These are phyloP conservation scores for Neonectria punicea DNA, from an alignment of 2,329 filamentous ascomycete genomes.

Conservation along the genomic window DNA sequence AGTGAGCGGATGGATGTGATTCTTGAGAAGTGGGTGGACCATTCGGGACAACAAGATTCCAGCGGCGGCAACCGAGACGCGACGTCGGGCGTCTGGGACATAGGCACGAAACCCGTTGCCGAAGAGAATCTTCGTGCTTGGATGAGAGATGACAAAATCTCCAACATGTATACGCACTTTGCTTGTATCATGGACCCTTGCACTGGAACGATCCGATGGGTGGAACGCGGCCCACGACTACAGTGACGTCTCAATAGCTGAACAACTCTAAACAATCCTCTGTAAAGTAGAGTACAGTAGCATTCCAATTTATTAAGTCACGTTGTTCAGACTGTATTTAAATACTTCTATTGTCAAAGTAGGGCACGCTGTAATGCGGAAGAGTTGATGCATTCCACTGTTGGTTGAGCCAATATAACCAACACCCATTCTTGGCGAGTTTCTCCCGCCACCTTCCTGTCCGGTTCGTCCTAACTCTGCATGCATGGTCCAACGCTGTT, in stretches of 20 bases:
- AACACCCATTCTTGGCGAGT: neutral
- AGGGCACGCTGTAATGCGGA: neutral
- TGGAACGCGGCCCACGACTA: constrained; percentile 16
- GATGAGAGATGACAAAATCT: constrained; percentile 62
- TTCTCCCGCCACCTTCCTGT: neutral
- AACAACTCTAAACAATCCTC: neutral
- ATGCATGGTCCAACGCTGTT: neutral
- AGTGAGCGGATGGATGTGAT: constrained; percentile 14
- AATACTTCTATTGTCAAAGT: neutral
- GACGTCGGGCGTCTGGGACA: neutral
- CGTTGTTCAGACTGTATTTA: too few species aligned
- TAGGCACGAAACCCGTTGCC: constrained; percentile 30
- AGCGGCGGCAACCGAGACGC: neutral
- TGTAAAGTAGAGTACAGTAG: neutral
- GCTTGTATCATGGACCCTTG: constrained; percentile 66
- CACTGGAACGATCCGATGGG: constrained; percentile 56
- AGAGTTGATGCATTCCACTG: neutral
- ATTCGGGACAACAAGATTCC: neutral
- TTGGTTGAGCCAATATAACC: neutral
- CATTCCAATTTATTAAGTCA: neutral
- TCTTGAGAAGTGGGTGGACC: constrained; percentile 15
- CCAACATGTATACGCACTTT: constrained; percentile 69
- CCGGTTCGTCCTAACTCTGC: neutral
- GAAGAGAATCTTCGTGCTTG: constrained; percentile 54
- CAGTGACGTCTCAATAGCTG: neutral